A percentile compares a stretch with the other conserved stretches of the same genome.
Evolutionary conservation across 1,284 basidiomycete genomes (phyloP).

Genomic region (Rhizopogon parksii): DNA sequence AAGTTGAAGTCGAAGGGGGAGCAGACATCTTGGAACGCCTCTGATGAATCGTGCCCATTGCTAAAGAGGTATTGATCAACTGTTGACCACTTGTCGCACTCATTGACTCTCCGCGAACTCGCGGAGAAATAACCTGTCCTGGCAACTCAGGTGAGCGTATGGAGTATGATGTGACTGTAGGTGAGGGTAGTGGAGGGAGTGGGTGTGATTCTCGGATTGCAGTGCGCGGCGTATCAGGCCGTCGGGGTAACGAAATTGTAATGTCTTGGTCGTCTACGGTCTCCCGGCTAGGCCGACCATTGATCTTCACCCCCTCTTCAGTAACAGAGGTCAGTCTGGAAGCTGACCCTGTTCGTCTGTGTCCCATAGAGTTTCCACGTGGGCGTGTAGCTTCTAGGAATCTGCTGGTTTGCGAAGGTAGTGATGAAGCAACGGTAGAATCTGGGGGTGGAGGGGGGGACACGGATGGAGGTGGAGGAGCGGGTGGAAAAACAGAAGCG

Average conservation of each 20-base stretch:
- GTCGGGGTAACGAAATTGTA: slow-evolving; percentile 22
- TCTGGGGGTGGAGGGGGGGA: slow-evolving; percentile 55
- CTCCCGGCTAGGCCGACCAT: slow-evolving; percentile 19
- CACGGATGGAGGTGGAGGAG: slow-evolving; percentile 55
- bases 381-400: slow-evolving; percentile 35
- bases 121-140: slow-evolving; percentile 33
- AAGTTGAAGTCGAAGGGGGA: slow-evolving; percentile 41
- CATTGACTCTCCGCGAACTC: slow-evolving; percentile 40
- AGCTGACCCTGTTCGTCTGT: slow-evolving; percentile 51
- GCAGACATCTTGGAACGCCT: slow-evolving; percentile 58
- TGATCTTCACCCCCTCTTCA: slow-evolving; percentile 47
- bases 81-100: slow-evolving; percentile 25
- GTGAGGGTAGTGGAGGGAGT: slow-evolving; percentile 58
- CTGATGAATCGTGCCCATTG: slow-evolving; percentile 61
- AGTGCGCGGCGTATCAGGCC: slow-evolving; percentile 33
- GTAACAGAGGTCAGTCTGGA: slow-evolving; percentile 50
- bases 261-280: slow-evolving; percentile 23
- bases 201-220: slow-evolving; percentile 52
- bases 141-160: slow-evolving; percentile 39
- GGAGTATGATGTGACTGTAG: slow-evolving; percentile 32
- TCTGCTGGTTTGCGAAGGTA: slow-evolving; percentile 22
- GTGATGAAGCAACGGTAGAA: slow-evolving; percentile 23
- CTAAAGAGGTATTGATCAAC: slow-evolving; percentile 54
- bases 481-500: slow-evolving; percentile 56
- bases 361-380: slow-evolving; percentile 44